Conservation (phyloP, 1,284 basidiomycete genomes). For the Cryptococcus sp. region DNA sequence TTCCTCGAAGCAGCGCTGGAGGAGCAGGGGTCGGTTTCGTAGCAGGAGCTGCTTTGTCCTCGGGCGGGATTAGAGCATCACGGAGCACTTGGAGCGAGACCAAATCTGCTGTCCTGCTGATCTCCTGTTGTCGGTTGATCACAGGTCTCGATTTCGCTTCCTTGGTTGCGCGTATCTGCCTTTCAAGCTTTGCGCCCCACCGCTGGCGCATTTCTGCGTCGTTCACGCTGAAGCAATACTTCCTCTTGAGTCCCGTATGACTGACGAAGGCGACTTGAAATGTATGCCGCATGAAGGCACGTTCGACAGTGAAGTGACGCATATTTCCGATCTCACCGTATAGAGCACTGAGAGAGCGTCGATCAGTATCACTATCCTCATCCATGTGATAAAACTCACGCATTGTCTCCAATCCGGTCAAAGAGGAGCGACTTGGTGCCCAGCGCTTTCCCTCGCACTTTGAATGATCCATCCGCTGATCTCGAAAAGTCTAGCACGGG, state of each 20-base stretch:
- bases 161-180: constrained; percentile 69
- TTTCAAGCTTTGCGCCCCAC: constrained; percentile 70
- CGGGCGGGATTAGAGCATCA: constrained; percentile 66
- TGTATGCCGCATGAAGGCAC: constrained; percentile 90
- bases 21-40: not conserved
- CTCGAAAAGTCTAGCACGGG: constrained; percentile 73
- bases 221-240: constrained; percentile 90
- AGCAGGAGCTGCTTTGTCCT: constrained; percentile 13
- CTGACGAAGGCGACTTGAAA: constrained; percentile 85
- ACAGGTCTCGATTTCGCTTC: constrained; percentile 59
- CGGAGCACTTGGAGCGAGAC: constrained; percentile 78
- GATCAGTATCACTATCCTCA: not conserved
- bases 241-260: constrained; percentile 67
- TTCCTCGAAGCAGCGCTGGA: no score
- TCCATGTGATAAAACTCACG: constrained; percentile 51
- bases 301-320: constrained; percentile 74
- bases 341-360: constrained; percentile 53
- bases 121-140: constrained; percentile 10
- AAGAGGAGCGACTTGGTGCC: constrained; percentile 79
- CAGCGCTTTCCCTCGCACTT: constrained; percentile 76
- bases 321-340: constrained; percentile 78
- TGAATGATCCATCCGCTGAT: constrained; percentile 77
- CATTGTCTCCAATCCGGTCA: constrained; percentile 74
- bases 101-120: constrained; percentile 64
- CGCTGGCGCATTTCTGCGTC: constrained; percentile 70